Percentiles rank a stretch among this genome's conserved stretches.
Conservation (phyloP, 2,329 filamentous ascomycete genomes). For the Arthrobotrys sphaeroides region DNA sequence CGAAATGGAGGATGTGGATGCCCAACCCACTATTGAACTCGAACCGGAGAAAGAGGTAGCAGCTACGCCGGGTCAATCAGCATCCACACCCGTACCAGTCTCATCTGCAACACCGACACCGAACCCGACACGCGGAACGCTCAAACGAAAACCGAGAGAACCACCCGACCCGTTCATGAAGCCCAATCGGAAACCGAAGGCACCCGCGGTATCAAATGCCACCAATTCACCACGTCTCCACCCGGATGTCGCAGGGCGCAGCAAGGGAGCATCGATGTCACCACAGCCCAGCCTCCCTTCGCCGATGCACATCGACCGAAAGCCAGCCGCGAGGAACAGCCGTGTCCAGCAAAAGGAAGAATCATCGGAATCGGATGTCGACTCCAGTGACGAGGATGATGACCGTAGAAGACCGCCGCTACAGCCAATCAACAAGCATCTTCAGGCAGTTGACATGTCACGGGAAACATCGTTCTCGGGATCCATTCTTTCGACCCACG, state of each 20-base stretch:
- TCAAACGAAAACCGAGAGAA: slow-evolving; percentile 34
- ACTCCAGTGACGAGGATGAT: slow-evolving; percentile 40
- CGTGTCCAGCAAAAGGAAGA: slow-evolving; percentile 19
- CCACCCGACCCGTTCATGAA: slow-evolving; percentile 44
- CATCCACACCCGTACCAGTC: slow-evolving; percentile 41
- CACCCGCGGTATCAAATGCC: slow-evolving; percentile 3
- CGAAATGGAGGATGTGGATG: slow-evolving; percentile 46
- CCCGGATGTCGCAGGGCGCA: slow-evolving; percentile 20
- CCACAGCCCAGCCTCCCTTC: slow-evolving; percentile 41
- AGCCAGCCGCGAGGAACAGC: neutral
- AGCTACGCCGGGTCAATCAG: slow-evolving; percentile 27
- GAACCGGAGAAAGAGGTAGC: slow-evolving; percentile 35
- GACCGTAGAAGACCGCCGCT: slow-evolving; percentile 5
- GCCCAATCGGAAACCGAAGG: slow-evolving; percentile 26
- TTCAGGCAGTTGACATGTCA: slow-evolving; percentile 37
- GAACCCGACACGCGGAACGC: slow-evolving; percentile 13
- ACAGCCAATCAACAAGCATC: slow-evolving; percentile 30
- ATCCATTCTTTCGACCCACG: slow-evolving; percentile 37
- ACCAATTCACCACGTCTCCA: slow-evolving; percentile 32
- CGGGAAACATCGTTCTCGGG: slow-evolving; percentile 39
- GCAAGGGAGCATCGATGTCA: slow-evolving; percentile 46
- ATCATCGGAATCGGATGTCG: slow-evolving; percentile 41
- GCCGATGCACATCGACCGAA: slow-evolving; percentile 30
- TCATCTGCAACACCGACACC: slow-evolving; percentile 40
- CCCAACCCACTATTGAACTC: neutral